Base-by-base conservation (phyloP, 768 basidiomycete species). In the Mycena olivaceomarginata region DNA sequence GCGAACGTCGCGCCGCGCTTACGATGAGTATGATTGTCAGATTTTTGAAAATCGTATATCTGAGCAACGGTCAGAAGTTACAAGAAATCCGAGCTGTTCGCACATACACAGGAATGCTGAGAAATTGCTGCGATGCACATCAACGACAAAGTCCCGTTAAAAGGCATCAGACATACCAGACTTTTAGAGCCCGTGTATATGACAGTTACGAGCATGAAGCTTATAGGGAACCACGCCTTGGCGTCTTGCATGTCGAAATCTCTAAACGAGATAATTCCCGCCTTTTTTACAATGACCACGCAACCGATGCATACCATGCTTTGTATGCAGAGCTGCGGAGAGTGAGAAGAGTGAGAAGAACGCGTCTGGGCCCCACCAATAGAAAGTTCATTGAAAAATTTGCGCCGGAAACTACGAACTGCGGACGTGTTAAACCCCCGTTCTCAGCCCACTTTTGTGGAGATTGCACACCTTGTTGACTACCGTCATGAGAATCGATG, bases 101-200 rank as follows among this genome's bases (percentile, higher is more conserved):
- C 20, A 5, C 51, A n/a, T 53, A 74, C 40, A 99, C 94, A 0
- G 98, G 98, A 85, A 99, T 99, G 79, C 93, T 96, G 65, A 99
- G 90, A 86, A 94, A 97, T 98, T 99, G 98, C 97, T 99, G 85
- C 7, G 60, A 12, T 25, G n/a, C 39, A 59, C 62, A 66, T 39
- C 25, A 18, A 70, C 68, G 72, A 39, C 40, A 60, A 37, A 70
- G 16, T 3, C 15, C 15, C 41, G 41, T 31, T 56, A 72, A 70
- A 15, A 48, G 2, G 25, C 9, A 5, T 2, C 18, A 37, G 20
- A 90, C 97, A 86, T 79, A 98, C 98, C 84, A 99, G 88, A 83
- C 96, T 97, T 86, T 99, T 99, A 31, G 96, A 97, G 5, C 98
- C 98, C 0, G 98, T 99, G 85, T 99, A 99, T 82, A 99, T 99